A percentile compares a stretch with the other conserved stretches of the same genome.
phyloP scores from a whole-genome alignment of 176 grass and related monocot species.

The Musa troglodytarum region DNA sequence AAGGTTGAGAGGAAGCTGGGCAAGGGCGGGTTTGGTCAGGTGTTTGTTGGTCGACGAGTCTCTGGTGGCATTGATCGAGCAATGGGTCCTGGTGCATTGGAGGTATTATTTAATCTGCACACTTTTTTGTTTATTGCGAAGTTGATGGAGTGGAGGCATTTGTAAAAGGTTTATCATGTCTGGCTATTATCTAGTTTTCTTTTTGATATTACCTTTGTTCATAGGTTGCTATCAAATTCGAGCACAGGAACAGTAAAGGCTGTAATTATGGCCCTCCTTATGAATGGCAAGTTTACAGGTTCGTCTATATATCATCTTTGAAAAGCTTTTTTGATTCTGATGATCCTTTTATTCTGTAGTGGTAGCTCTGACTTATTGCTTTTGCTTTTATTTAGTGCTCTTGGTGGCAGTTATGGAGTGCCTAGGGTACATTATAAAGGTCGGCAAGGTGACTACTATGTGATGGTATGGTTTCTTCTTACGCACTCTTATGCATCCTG shows the following conservation, averaged over 20 bases:
- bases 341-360: not conserved
- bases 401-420: slow-evolving; percentile 69
- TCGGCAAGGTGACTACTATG: slow-evolving; percentile 78
- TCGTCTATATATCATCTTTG: slow-evolving; percentile 2
- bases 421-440: slow-evolving; percentile 94
- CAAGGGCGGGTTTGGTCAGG: slow-evolving; percentile 86
- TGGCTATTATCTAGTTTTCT: not conserved
- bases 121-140: not conserved
- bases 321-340: not conserved
- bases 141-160: not conserved
- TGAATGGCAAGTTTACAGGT: slow-evolving; percentile 92
- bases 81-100: slow-evolving; percentile 43
- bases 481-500: not conserved
- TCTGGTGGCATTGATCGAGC: slow-evolving; percentile 38
- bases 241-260: slow-evolving; percentile 77
- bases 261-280: slow-evolving; percentile 75
- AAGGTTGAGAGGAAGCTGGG: slow-evolving; percentile 78
- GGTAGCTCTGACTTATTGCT: not conserved
- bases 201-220: not conserved
- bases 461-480: slow-evolving; percentile 54
- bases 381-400: slow-evolving; percentile 36
- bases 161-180: not conserved
- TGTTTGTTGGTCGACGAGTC: slow-evolving; percentile 67
- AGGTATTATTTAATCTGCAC: slow-evolving; percentile 27
- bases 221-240: slow-evolving; percentile 91